Evolutionary conservation across 495 filamentous ascomycete genomes (phyloP), one percentile per base, ranked within the genome.

Genomic region (Hyaloscypha hepaticicola): DNA sequence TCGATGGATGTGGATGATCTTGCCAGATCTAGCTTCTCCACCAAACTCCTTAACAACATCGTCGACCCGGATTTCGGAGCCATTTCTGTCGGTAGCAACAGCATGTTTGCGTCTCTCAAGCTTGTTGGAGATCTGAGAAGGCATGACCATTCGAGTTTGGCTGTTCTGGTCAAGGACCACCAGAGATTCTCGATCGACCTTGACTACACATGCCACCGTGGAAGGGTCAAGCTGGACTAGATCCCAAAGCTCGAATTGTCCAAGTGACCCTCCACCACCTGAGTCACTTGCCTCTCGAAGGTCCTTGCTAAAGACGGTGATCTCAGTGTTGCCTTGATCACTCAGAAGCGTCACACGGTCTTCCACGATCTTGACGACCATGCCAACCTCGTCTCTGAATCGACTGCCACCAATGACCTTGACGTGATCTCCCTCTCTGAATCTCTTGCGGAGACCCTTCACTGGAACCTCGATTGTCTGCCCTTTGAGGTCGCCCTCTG

Each of bases 251-350:
- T 94, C 90, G 74, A 88, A 97, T 72, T 92, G 89, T 19, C 91
- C 91, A 26, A 91, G 83, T 53, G 88, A 86, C 11, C 87, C 87
- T 65, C 90, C 85, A 50, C 88, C 90, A 60, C 90, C 92, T 68
- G 93, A 90, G 69, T 99, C 95, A 52, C 88, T 90, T 48, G 96
- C 95, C 74, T 96, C 89, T 63, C 95, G 85, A 41, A 99, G 80
- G 75, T 99, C 96, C 71, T 96, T 97, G 77, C 93, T 97, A 78
- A 99, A 99, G 2, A 99, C 94, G 0, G 93, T 97, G 64, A 99
- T 91, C 74, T 98, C 96, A 59, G 88, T 86, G 77, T 93, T 92
- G 58, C 83, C 93, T 70, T 93, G 88, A 76, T 99, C 96, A 59
- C 88, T 96, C 29, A 98, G 77, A 59, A 99, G 77, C 1, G 96